These are phyloP conservation scores for Lodderomyces beijingensis DNA, from an alignment of 1,139 yeast species.

Conservation along the genomic window DNA sequence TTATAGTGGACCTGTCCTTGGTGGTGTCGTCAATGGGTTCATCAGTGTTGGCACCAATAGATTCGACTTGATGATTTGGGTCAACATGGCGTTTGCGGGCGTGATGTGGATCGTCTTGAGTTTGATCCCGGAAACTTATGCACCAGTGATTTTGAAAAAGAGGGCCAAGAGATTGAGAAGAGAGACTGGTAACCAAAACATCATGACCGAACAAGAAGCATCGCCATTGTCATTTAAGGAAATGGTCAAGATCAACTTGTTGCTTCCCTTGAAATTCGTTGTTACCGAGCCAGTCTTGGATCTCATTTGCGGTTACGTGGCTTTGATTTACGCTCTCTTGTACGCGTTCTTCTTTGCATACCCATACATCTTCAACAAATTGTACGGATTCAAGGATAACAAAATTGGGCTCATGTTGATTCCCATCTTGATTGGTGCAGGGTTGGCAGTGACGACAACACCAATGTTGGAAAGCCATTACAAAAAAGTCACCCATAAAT, in stretches of 20 bases:
- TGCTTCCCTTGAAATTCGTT: slow-evolving; percentile 72
- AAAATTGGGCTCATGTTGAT: slow-evolving; percentile 78
- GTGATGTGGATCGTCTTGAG: slow-evolving; percentile 65
- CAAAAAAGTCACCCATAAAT: slow-evolving; percentile 43
- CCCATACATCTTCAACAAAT: slow-evolving; percentile 66
- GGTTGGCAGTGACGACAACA: slow-evolving; percentile 65
- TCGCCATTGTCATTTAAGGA: slow-evolving; percentile 63
- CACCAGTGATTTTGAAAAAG: slow-evolving; percentile 75
- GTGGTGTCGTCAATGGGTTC: slow-evolving; percentile 88
- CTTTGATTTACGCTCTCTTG: slow-evolving; percentile 77
- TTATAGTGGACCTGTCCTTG: slow-evolving; percentile 87
- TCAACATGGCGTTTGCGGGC: slow-evolving; percentile 89
- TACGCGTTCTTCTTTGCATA: slow-evolving; percentile 92
- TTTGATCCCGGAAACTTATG: slow-evolving; percentile 81
- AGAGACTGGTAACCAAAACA: slow-evolving; percentile 74
- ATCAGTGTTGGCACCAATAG: slow-evolving; percentile 66
- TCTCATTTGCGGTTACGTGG: slow-evolving; percentile 78
- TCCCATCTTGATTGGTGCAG: slow-evolving; percentile 85
- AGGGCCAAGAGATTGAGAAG: slow-evolving; percentile 69
- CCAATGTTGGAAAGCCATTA: slow-evolving; percentile 66
- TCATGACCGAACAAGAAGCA: slow-evolving; percentile 91
- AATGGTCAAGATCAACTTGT: slow-evolving; percentile 59
- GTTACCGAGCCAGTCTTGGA: slow-evolving; percentile 81
- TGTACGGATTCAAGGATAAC: slow-evolving; percentile 66
- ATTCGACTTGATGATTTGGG: slow-evolving; percentile 77